Evolutionary conservation across 2,329 filamentous ascomycete species (phyloP).

Genomic region (Trichoderma sp.): DNA sequence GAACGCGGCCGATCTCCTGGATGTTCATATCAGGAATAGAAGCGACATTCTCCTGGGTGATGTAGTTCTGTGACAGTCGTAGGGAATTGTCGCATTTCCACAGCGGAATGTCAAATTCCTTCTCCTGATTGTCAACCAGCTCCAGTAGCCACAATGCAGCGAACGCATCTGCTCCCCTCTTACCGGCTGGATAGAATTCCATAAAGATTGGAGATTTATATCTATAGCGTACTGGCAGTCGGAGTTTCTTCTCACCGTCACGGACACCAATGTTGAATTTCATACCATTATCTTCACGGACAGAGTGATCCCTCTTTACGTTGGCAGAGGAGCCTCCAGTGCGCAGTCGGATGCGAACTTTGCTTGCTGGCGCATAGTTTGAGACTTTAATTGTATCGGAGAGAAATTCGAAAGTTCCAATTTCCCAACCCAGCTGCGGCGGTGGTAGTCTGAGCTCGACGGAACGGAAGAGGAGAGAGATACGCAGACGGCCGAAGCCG

Average conservation of each 20-base stretch:
- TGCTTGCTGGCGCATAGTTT: constrained; percentile 59
- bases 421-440: constrained; percentile 85
- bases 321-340: constrained; percentile 80
- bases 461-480: constrained; percentile 86
- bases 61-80: constrained; percentile 86
- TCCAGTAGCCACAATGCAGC: constrained; percentile 84
- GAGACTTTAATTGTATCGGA: constrained; percentile 66
- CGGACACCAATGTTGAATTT: constrained; percentile 48
- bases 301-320: constrained; percentile 61
- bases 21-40: constrained; percentile 71
- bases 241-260: constrained; percentile 47
- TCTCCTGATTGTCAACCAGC: constrained; percentile 74
- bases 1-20: constrained; percentile 74
- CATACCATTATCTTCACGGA: constrained; percentile 54
- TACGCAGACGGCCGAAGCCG: constrained; percentile 82
- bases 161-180: constrained; percentile 69
- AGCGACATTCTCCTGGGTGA: constrained; percentile 72
- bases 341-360: constrained; percentile 72
- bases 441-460: constrained; percentile 84
- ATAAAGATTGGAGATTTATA: constrained; percentile 89
- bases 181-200: constrained; percentile 70
- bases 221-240: constrained; percentile 83
- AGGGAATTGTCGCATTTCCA: constrained; percentile 76
- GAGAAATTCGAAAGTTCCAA: constrained; percentile 87
- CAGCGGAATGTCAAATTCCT: constrained; percentile 80